Evolutionary conservation across 768 basidiomycete species (phyloP), one percentile per base, ranked within the genome.

Genomic region (Kwoniella newhampshirensis): DNA sequence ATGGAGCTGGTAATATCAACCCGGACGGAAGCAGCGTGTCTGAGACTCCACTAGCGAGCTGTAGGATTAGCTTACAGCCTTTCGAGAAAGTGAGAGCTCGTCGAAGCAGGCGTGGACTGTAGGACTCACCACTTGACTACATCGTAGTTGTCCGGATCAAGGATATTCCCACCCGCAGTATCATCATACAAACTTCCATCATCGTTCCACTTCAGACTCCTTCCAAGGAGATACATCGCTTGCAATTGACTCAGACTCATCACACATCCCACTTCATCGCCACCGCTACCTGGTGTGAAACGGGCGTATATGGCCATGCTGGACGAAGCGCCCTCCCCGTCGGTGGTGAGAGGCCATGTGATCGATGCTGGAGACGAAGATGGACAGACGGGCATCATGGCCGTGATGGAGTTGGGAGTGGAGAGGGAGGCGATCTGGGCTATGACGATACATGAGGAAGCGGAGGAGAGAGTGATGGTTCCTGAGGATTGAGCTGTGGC

Each of bases 171-270:
- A 6, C 51, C 56, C 2, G 61, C 45, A 1, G 51, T 62, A n/a
- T 50, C 48, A 51, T 71, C 70, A 9, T 40, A 71, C 23, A 71
- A n/a, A 48, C 58, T 21, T 15, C 52, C 57, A 6, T 30, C 60
- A 9, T 41, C 49, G 9, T 41, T 41, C 70, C 70, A 71, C 28
- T 66, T 45, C n/a, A 71, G 35, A 27, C 37, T 44, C 44, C 70
- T 48, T 12, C 70, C 67, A 1, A 68, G 48, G 1, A 68, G 51
- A 41, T 68, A 71, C 51, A 63, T 60, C 3, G 58, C 70, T 39
- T 66, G 67, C 57, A 66, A 66, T 42, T 68, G 66, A 27, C 50
- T 62, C 32, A 71, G 23, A 8, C 46, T 43, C 47, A 66, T 57
- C 18, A 62, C 66, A 43, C 70, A 71, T 1, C 62, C 59, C 6